phyloP scores from a whole-genome alignment of 192 early-diverging fungal genomes.

The Radiomyces spectabilis region DNA sequence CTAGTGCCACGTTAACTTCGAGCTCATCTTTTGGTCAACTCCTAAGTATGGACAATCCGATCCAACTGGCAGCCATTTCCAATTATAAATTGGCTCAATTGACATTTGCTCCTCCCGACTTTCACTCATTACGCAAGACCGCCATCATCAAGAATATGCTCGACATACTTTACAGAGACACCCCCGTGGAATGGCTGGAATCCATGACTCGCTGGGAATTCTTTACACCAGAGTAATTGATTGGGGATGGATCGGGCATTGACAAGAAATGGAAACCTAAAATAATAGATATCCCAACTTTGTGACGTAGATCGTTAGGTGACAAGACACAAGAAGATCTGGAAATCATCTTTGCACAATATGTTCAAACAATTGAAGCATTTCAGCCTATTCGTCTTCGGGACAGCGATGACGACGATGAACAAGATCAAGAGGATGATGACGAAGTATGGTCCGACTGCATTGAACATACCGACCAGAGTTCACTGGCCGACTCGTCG shows the following conservation, averaged over 20 bases:
- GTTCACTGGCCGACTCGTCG: neutral
- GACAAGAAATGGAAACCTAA: no score
- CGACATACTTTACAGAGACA: constrained; percentile 20
- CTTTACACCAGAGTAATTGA: constrained; percentile 36
- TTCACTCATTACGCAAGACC: constrained; percentile 27
- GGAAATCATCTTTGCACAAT: constrained; percentile 27
- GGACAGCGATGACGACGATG: constrained; percentile 11
- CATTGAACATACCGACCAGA: no score
- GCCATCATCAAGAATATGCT: constrained; percentile 33
- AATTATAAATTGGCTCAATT: constrained; percentile 35
- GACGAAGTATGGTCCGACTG: no score
- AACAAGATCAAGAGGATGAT: constrained; percentile 5
- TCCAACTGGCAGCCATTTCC: constrained; percentile 32
- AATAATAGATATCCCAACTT: no score
- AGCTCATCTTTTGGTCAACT: no score
- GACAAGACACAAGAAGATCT: constrained; percentile 27
- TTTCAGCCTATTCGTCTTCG: constrained; percentile 7
- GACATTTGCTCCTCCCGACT: constrained; percentile 30
- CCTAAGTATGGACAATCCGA: constrained; percentile 18
- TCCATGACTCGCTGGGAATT: constrained; percentile 32
- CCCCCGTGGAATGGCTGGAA: constrained; percentile 28
- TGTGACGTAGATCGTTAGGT: constrained; percentile 24
- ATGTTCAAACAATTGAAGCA: constrained; percentile 24
- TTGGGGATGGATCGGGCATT: no score
- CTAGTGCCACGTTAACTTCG: no score